A percentile compares a stretch with the other conserved stretches of the same genome.
phyloP scores from a whole-genome alignment of 129 eudicot species.

The Oenanthe sinensis region DNA sequence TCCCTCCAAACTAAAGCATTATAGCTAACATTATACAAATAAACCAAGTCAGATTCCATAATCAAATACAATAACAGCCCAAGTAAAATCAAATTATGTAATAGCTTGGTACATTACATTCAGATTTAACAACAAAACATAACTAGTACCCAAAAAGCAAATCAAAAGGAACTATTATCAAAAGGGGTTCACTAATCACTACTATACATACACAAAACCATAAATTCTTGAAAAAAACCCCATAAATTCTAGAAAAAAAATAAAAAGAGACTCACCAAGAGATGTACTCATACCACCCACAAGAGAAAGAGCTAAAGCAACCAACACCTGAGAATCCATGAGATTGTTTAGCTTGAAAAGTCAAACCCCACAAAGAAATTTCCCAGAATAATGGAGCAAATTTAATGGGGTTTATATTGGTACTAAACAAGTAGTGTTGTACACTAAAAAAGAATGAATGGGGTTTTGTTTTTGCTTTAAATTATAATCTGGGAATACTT shows the following conservation, averaged over 20 bases:
- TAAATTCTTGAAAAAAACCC: neutral
- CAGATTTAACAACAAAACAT: neutral
- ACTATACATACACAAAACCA: neutral
- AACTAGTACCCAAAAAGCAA: neutral
- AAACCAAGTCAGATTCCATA: neutral
- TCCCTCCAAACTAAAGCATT: neutral
- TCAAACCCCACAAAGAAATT: conserved; percentile 10
- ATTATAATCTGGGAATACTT: neutral
- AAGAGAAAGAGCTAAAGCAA: conserved; percentile 83
- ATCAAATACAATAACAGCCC: neutral
- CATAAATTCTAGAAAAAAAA: neutral
- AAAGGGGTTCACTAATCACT: neutral
- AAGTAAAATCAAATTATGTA: neutral
- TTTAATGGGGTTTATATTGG: neutral
- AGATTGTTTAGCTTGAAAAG: neutral
- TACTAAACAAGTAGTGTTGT: neutral
- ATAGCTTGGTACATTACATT: neutral
- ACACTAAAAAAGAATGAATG: no score
- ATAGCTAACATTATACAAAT: neutral
- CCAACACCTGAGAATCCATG: conserved; percentile 83
- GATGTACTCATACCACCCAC: conserved; percentile 93
- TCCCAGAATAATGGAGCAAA: neutral
- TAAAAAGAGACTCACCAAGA: conserved; percentile 39
- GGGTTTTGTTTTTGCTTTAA: neutral
- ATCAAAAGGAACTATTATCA: neutral